Evolutionary conservation across 306 rosid genomes (phyloP), one percentile per base, ranked within the genome.

Genomic region (Medicago arabica): DNA sequence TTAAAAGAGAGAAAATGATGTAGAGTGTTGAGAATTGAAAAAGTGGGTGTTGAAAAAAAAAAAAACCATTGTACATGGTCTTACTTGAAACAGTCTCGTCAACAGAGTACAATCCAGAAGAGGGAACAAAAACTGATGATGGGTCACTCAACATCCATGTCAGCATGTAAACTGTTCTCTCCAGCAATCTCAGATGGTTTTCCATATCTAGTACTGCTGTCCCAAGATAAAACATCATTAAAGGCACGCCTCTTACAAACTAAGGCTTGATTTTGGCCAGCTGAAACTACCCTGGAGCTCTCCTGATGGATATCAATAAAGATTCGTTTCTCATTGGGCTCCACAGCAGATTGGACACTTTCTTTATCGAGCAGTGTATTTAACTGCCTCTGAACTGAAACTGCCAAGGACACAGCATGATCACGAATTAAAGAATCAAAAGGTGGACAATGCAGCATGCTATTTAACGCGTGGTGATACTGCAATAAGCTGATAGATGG

Each of bases 371-470:
- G 70, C 17, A 87, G 77, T 19, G 69, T 75, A 64, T 82, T 80
- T 75, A 94, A 80, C 83, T 88, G 89, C 93, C 31, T 28, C 31
- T 28, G 31, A 54, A 92, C 92, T 41, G 89, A 86, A 70, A 86
- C 91, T 14, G 96, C 93, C 67, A 88, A 78, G 7, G 97, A 87
- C 72, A 90, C 80, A 6, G 95, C 97, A 18, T 94, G 95, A 77
- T 92, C 97, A 69, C 84, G 87, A 64, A 90, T 86, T 77, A 92
- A 78, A 60, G 97, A 92, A 89, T 94, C 97, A 79, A 71, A 88
- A 47, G 95, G 98, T 19, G 96, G 95, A 82, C 96, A 81, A 60
- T 72, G 85, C 28, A 88, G 86, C 87, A 92, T 75, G 72, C 80
- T 85, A 43, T 28, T 28, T 28, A 28, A 28, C 31, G 31, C 31